Percentiles rank a stretch among this genome's conserved stretches.
phyloP scores from a whole-genome alignment of 441 rosid species.

The Gossypium davidsonii region DNA sequence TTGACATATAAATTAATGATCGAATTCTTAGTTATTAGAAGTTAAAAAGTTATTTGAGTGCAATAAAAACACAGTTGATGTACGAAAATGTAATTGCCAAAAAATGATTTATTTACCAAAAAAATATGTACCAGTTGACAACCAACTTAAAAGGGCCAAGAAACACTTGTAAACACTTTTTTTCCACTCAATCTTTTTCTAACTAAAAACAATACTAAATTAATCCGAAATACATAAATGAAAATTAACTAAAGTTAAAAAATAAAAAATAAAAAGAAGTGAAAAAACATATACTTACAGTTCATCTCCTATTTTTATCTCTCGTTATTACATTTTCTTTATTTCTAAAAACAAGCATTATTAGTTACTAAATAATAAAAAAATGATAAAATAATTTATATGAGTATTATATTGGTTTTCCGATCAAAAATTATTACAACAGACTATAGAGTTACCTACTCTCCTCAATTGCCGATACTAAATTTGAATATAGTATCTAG shows the following conservation, averaged over 20 bases:
- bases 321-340: slow-evolving; percentile 22
- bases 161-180: no score
- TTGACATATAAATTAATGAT: no score
- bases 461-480: slow-evolving; percentile 10
- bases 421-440: slow-evolving; percentile 16
- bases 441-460: neutral
- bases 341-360: slow-evolving; percentile 15
- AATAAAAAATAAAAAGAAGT: neutral
- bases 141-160: no score
- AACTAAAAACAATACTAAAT: neutral
- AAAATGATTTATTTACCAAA: no score
- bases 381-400: slow-evolving; percentile 29
- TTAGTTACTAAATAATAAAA: slow-evolving; percentile 23
- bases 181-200: neutral
- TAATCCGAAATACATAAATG: neutral
- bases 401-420: slow-evolving; percentile 21
- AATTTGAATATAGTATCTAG: slow-evolving; percentile 17
- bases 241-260: neutral
- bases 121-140: no score
- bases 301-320: neutral
- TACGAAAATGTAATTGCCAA: no score
- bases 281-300: neutral
- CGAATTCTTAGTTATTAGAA: no score
- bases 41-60: no score
- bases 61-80: no score